A percentile compares a stretch with the other conserved stretches of the same genome.
Conservation (phyloP, 805 yeast genomes). For the Wickerhamiella musiphila region DNA sequence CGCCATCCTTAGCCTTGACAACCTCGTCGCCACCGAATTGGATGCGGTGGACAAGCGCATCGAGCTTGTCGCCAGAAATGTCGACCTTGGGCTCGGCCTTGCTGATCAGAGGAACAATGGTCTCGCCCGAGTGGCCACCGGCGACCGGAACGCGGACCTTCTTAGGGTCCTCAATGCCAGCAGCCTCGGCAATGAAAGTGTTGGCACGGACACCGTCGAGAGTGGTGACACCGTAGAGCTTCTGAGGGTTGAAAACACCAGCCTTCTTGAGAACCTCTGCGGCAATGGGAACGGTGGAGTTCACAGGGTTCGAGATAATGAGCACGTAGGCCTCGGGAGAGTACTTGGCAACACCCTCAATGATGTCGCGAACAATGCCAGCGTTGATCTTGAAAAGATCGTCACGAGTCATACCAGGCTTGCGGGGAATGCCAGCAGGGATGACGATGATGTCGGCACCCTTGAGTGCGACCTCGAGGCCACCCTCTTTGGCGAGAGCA, state of each 20-base stretch:
- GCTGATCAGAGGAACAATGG: conserved; percentile 84
- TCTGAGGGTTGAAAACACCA: conserved; percentile 82
- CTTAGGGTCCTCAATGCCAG: conserved; percentile 48
- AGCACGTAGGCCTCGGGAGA: conserved; percentile 72
- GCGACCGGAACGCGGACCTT: conserved; percentile 70
- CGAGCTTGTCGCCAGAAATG: conserved; percentile 35
- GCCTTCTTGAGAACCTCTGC: conserved; percentile 76
- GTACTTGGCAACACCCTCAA: conserved; percentile 64
- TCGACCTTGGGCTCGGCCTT: conserved; percentile 49
- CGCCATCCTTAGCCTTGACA: conserved; percentile 84
- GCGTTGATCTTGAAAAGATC: conserved; percentile 94
- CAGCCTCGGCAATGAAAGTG: conserved; percentile 61
- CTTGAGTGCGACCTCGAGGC: conserved; percentile 50
- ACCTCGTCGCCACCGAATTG: conserved; percentile 96
- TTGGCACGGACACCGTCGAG: conserved; percentile 82
- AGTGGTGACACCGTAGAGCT: conserved; percentile 91
- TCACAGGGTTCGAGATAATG: conserved; percentile 88
- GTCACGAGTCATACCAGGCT: conserved; percentile 98
- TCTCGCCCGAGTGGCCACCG: conserved; percentile 95
- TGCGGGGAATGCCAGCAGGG: conserved; percentile 98
- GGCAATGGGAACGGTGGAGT: conserved; percentile 93
- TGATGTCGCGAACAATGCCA: conserved; percentile 83
- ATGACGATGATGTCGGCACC: conserved; percentile 66
- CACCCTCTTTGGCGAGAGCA: conserved; percentile 62
- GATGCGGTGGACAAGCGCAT: conserved; percentile 62